Conservation (phyloP, 1,139 yeast genomes). For the Zygoascus hellenicus region DNA sequence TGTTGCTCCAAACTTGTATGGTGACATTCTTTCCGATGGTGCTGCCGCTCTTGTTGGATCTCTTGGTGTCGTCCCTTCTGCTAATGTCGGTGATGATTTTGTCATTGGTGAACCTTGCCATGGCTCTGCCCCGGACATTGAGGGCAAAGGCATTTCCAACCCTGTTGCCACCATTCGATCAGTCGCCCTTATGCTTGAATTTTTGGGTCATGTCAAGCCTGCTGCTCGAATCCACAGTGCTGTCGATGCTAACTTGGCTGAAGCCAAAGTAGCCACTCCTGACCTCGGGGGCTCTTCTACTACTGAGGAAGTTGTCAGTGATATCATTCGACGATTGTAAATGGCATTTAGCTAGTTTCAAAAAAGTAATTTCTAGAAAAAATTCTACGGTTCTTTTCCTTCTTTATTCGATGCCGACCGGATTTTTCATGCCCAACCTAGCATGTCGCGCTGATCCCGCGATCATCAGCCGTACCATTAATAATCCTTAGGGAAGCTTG, state of each 20-base stretch:
- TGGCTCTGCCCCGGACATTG: constrained; percentile 98
- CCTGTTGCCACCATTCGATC: constrained; percentile 98
- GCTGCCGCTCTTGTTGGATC: constrained; percentile 99
- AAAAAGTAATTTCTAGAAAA: no score
- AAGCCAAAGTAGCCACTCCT: constrained; percentile 78
- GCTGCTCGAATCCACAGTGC: constrained; percentile 92
- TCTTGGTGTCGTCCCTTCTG: constrained; percentile 95
- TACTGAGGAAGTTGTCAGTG: constrained; percentile 82
- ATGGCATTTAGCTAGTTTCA: neutral
- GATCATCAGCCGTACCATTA: no score
- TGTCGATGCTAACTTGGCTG: constrained; percentile 86
- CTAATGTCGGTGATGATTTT: constrained; percentile 92
- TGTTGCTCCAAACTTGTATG: constrained; percentile 97
- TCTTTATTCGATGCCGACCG: no score
- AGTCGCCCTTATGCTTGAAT: constrained; percentile 94
- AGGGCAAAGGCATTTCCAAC: constrained; percentile 89
- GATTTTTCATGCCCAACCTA: no score
- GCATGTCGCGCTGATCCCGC: no score
- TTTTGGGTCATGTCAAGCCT: constrained; percentile 84
- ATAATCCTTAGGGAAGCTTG: no score
- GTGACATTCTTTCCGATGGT: constrained; percentile 95
- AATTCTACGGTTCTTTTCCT: no score
- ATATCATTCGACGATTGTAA: constrained; percentile 57
- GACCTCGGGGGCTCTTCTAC: constrained; percentile 88
- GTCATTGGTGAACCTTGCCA: constrained; percentile 99